Evolutionary conservation across 2,329 filamentous ascomycete species (phyloP).

Genomic region (Colletotrichum caudatum): DNA sequence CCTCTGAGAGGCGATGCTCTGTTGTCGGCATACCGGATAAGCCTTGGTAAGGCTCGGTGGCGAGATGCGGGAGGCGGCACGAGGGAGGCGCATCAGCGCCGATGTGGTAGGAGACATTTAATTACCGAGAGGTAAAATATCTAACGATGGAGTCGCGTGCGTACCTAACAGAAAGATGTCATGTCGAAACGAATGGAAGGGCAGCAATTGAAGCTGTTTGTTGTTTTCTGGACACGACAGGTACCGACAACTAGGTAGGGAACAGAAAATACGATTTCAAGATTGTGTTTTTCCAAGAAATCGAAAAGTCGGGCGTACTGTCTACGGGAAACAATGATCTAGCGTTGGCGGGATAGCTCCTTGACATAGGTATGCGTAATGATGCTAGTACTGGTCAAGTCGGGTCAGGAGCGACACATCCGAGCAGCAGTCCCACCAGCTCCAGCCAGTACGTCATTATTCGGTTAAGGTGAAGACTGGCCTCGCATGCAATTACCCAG

Average conservation of each 20-base stretch:
- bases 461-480: constrained; percentile 36
- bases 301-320: constrained; percentile 8
- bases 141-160: constrained; percentile 1
- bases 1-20: constrained; percentile 27
- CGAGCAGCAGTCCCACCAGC: constrained; percentile 29
- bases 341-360: constrained; percentile 29
- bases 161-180: constrained; percentile 21
- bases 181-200: constrained; percentile 34
- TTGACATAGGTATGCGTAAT: constrained; percentile 33
- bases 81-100: constrained; percentile 36
- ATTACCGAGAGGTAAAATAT: constrained; percentile 6
- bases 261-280: not conserved
- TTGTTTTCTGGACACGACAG: not conserved
- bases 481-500: constrained; percentile 37
- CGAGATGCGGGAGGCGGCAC: constrained; percentile 20
- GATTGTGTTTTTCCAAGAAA: constrained; percentile 5
- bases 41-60: constrained; percentile 21
- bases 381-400: constrained; percentile 36
- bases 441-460: constrained; percentile 36
- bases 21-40: constrained; percentile 19
- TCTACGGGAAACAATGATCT: constrained; percentile 11
- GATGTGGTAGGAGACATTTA: constrained; percentile 40
- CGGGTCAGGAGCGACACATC: constrained; percentile 33
- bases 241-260: no score
- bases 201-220: constrained; percentile 21